A percentile compares a stretch with the other conserved stretches of the same genome.
Evolutionary conservation across 2,329 filamentous ascomycete genomes (phyloP).

Genomic region (Rhynchosporium secalis): DNA sequence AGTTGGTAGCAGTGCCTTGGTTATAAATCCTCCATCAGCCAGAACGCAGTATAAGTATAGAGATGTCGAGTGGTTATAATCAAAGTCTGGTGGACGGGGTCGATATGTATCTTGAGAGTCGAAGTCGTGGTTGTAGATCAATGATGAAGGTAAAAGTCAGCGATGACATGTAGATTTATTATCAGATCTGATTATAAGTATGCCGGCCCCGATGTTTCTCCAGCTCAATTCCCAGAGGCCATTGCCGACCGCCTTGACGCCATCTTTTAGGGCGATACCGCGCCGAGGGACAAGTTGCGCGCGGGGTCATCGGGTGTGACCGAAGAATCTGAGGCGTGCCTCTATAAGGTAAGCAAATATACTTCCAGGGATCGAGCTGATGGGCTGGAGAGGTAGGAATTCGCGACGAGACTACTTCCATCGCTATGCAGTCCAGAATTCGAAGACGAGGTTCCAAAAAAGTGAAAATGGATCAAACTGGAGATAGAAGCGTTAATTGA

Average conservation of each 20-base stretch:
- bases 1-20: constrained; percentile 1
- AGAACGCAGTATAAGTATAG: constrained; percentile 10
- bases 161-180: constrained; percentile 3
- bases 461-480: too few relatives aligned
- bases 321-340: too few relatives aligned
- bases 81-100: too few relatives aligned
- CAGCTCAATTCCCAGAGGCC: background rate
- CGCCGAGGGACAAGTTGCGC: background rate
- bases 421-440: too few relatives aligned
- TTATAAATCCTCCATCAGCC: background rate
- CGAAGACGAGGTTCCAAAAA: too few relatives aligned
- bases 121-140: background rate
- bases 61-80: background rate
- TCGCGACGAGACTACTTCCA: too few relatives aligned
- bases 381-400: too few relatives aligned
- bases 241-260: background rate
- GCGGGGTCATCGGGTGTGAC: too few relatives aligned
- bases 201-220: background rate
- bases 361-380: too few relatives aligned
- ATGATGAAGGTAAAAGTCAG: constrained; percentile 5
- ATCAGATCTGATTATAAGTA: background rate
- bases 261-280: constrained; percentile 2
- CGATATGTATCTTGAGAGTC: background rate
- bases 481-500: too few relatives aligned
- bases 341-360: too few relatives aligned